These are phyloP conservation scores for Pulveroboletus frians DNA, from an alignment of 768 basidiomycete genomes.

Conservation along the genomic window DNA sequence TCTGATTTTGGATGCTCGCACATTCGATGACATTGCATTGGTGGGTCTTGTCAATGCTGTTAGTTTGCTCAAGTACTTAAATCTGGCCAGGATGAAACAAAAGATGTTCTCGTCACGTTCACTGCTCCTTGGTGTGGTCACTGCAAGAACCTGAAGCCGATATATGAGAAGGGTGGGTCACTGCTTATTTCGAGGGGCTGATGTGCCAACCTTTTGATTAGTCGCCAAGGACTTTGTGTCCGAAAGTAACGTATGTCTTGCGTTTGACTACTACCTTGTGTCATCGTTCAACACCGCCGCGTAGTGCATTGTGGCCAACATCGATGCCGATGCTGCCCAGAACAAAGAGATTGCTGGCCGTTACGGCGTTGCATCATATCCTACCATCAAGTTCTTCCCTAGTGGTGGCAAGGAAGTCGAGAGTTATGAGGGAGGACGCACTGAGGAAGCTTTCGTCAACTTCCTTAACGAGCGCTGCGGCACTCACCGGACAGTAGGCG, in stretches of 20 bases:
- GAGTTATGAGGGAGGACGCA: conserved; percentile 65
- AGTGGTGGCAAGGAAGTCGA: conserved; percentile 60
- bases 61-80: background rate
- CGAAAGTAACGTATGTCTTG: conserved; percentile 60
- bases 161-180: conserved; percentile 66
- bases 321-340: conserved; percentile 81
- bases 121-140: conserved; percentile 91
- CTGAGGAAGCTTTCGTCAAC: conserved; percentile 67
- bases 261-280: background rate
- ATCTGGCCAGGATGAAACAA: conserved; percentile 48
- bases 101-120: conserved; percentile 83
- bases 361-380: conserved; percentile 78
- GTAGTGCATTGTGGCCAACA: conserved; percentile 85
- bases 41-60: conserved; percentile 34
- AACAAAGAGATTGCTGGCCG: conserved; percentile 67
- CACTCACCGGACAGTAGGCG: conserved; percentile 76
- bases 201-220: conserved; percentile 22
- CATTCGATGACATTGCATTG: conserved; percentile 72
- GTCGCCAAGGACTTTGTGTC: conserved; percentile 74
- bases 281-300: conserved; percentile 6
- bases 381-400: conserved; percentile 94
- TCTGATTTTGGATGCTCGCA: conserved; percentile 59
- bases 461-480: conserved; percentile 88
- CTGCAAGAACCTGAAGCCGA: conserved; percentile 88
- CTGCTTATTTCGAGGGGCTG: background rate